Evolutionary conservation across 2,329 filamentous ascomycete genomes (phyloP).

Genomic region (Trichoderma sp.): DNA sequence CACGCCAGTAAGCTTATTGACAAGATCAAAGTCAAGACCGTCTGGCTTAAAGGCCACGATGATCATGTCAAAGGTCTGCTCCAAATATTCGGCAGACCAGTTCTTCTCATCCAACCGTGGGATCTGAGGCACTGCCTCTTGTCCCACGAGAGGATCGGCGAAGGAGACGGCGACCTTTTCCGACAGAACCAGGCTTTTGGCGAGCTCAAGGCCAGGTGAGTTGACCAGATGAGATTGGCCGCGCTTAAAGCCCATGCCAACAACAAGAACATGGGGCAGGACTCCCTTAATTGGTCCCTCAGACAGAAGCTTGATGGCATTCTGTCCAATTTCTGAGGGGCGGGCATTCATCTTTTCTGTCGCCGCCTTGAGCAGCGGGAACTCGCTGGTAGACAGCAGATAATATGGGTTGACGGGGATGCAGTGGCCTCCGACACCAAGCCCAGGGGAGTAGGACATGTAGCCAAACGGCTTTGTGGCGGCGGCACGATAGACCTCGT

Average conservation of each 20-base stretch:
- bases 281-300: background rate
- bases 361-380: slow-evolving; percentile 49
- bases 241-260: slow-evolving; percentile 53
- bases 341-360: slow-evolving; percentile 47
- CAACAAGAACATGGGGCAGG: slow-evolving; percentile 43
- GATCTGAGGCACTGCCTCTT: slow-evolving; percentile 44
- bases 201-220: slow-evolving; percentile 48
- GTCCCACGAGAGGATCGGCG: slow-evolving; percentile 47
- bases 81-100: slow-evolving; percentile 42
- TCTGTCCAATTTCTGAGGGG: slow-evolving; percentile 42
- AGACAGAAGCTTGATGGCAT: slow-evolving; percentile 37
- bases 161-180: slow-evolving; percentile 45
- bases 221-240: slow-evolving; percentile 51
- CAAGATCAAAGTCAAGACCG: slow-evolving; percentile 43
- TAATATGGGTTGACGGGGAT: slow-evolving; percentile 59
- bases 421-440: slow-evolving; percentile 58
- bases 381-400: slow-evolving; percentile 48
- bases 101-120: slow-evolving; percentile 37
- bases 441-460: slow-evolving; percentile 47
- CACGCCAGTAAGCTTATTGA: slow-evolving; percentile 38
- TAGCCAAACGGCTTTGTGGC: slow-evolving; percentile 56
- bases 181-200: slow-evolving; percentile 39
- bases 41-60: slow-evolving; percentile 47
- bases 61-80: slow-evolving; percentile 44
- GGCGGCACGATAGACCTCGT: slow-evolving; percentile 52